These are phyloP conservation scores for Elsinoe arachidis DNA, from an alignment of 2,329 filamentous ascomycete species.

Conservation along the genomic window DNA sequence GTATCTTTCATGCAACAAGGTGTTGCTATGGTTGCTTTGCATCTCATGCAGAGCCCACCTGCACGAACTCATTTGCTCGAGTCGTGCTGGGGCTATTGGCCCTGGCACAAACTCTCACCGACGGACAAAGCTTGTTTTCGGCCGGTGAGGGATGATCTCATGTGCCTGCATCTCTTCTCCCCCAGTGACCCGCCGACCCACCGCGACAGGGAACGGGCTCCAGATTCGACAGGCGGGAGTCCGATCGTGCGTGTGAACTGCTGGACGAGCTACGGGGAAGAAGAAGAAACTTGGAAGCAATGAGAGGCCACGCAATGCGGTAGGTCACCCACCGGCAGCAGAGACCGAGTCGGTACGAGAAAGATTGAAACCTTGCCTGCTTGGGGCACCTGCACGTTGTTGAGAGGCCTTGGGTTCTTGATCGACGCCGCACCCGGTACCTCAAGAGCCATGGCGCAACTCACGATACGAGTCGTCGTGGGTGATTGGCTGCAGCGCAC, in stretches of 20 bases:
- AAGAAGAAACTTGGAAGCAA: too few relatives aligned
- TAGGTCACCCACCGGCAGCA: not conserved
- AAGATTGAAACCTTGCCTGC: too few relatives aligned
- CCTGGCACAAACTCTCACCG: not conserved
- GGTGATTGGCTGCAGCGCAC: not conserved
- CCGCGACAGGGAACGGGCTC: not conserved
- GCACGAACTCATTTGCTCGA: slow-evolving; percentile 8
- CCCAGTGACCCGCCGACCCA: not conserved
- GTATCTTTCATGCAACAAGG: not conserved
- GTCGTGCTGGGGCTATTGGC: slow-evolving; percentile 3
- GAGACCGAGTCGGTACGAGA: not conserved
- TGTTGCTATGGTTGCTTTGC: not conserved
- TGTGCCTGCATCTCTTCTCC: not conserved
- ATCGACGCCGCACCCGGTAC: not conserved
- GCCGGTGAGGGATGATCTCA: slow-evolving; percentile 4
- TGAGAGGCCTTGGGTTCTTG: not conserved
- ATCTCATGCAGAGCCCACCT: not conserved
- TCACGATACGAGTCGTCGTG: not conserved
- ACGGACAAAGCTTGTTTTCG: slow-evolving; percentile 6
- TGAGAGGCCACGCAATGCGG: not conserved
- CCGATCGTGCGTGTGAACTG: slow-evolving; percentile 6
- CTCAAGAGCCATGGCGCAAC: slow-evolving; percentile 7
- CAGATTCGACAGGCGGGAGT: not conserved
- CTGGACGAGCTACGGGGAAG: not conserved
- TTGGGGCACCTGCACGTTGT: too few relatives aligned